These are phyloP conservation scores for Peniophora sp. DNA, from an alignment of 1,284 basidiomycete species.

Conservation along the genomic window DNA sequence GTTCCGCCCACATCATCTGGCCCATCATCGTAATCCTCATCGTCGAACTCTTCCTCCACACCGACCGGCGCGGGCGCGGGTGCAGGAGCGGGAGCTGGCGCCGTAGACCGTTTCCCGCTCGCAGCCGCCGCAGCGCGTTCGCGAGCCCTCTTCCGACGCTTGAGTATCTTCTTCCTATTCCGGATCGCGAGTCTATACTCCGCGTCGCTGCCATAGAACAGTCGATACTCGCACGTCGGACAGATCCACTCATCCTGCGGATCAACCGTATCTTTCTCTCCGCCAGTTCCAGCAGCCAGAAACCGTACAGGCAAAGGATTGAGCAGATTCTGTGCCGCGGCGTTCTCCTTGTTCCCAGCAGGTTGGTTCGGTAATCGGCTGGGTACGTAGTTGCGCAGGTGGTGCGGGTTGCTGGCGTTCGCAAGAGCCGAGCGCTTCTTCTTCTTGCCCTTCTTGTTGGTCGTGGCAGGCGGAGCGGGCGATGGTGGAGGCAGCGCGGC, in stretches of 20 bases:
- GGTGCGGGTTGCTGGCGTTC: conserved; percentile 86
- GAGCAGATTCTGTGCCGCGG: conserved; percentile 39
- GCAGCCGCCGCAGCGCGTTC: conserved; percentile 58
- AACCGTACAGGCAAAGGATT: conserved; percentile 58
- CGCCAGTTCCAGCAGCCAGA: conserved; percentile 57
- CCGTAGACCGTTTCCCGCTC: conserved; percentile 19
- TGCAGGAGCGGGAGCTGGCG: conserved; percentile 19
- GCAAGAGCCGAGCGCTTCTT: conserved; percentile 83
- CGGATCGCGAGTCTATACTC: conserved; percentile 60
- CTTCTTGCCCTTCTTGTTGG: conserved; percentile 56
- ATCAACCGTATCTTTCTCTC: conserved; percentile 35
- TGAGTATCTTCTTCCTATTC: conserved; percentile 72
- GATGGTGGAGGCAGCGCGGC: conserved; percentile 3
- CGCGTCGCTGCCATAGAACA: conserved; percentile 74
- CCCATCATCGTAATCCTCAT: conserved; percentile 15
- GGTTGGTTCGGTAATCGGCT: conserved; percentile 64
- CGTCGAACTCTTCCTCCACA: conserved; percentile 13
- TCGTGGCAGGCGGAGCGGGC: conserved; percentile 18
- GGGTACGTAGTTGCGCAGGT: conserved; percentile 81
- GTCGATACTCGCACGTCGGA: conserved; percentile 77
- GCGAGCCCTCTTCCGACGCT: conserved; percentile 64
- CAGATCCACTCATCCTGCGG: conserved; percentile 85
- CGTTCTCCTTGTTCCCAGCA: conserved; percentile 28
- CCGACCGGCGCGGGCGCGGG: conserved; percentile 16
- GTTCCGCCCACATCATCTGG: not conserved